phyloP scores from a whole-genome alignment of 2,329 filamentous ascomycete species.

The Aspergillus phoenicis region DNA sequence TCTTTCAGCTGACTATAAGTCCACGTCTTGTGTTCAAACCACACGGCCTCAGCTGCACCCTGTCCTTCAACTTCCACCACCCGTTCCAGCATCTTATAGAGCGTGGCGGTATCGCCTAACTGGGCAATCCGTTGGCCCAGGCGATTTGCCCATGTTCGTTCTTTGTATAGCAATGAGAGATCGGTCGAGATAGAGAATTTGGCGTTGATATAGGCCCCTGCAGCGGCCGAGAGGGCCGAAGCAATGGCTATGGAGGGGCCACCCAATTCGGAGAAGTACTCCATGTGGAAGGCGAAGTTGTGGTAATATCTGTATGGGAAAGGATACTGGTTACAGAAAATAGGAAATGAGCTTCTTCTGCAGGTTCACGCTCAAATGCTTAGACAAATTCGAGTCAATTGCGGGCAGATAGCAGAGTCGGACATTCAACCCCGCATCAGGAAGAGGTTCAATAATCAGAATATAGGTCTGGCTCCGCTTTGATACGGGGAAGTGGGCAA shows the following conservation, averaged over 20 bases:
- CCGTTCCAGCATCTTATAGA: constrained; percentile 48
- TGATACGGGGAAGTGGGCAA: not conserved
- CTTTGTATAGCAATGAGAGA: constrained; percentile 37
- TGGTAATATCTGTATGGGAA: not conserved
- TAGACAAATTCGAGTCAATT: not conserved
- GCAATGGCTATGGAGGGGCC: constrained; percentile 35
- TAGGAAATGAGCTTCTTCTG: not conserved
- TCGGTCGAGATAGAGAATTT: constrained; percentile 47
- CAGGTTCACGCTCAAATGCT: not conserved
- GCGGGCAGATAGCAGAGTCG: not conserved
- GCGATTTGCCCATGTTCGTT: constrained; percentile 37
- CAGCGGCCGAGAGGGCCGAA: constrained; percentile 39
- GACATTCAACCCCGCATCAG: not conserved
- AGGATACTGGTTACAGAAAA: not conserved
- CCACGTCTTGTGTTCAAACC: constrained; percentile 54
- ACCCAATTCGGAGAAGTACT: constrained; percentile 31
- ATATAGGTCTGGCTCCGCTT: not conserved
- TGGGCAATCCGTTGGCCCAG: constrained; percentile 39
- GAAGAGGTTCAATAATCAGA: not conserved
- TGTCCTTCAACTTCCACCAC: constrained; percentile 44
- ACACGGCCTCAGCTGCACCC: constrained; percentile 46
- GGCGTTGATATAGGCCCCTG: constrained; percentile 48
- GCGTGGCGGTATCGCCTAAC: constrained; percentile 43
- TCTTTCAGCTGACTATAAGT: constrained; percentile 50
- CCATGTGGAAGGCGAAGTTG: constrained; percentile 23